These are phyloP conservation scores for Backusella tuberculispora DNA, from an alignment of 192 early-diverging fungal species.

Conservation along the genomic window DNA sequence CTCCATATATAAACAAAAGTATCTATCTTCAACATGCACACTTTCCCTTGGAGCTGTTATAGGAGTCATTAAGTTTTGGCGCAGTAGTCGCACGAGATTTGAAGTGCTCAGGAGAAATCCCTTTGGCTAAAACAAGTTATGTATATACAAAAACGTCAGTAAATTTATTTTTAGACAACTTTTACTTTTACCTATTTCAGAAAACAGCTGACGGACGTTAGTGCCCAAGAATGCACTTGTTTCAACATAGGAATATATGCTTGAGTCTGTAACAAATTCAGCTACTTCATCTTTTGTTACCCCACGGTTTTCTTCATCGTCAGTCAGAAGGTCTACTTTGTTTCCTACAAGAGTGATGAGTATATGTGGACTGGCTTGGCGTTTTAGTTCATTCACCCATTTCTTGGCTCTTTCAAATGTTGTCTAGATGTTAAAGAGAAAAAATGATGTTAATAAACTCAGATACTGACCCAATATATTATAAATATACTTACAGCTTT, in stretches of 20 bases:
- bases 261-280: conserved; percentile 58
- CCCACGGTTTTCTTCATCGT: conserved; percentile 33
- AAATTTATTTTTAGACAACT: not conserved
- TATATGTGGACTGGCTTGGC: conserved; percentile 94
- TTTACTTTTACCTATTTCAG: conserved; percentile 66
- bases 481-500: conserved; percentile 52
- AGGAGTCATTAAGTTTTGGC: not conserved
- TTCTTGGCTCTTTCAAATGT: conserved; percentile 88
- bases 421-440: conserved; percentile 4
- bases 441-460: not conserved
- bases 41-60: not conserved
- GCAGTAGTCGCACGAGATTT: not conserved
- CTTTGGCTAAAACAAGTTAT: conserved; percentile 3
- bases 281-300: conserved; percentile 49
- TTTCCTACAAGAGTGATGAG: conserved; percentile 97
- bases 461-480: not conserved
- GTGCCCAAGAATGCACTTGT: conserved; percentile 87
- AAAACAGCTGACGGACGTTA: conserved; percentile 89
- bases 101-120: conserved; percentile 5
- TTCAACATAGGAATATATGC: conserved; percentile 83
- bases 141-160: not conserved
- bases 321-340: conserved; percentile 79
- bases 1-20: not conserved
- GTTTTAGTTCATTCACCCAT: conserved; percentile 97
- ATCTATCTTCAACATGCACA: not conserved